These are phyloP conservation scores for Boletus tomentosulus DNA, from an alignment of 768 basidiomycete species.

Conservation along the genomic window DNA sequence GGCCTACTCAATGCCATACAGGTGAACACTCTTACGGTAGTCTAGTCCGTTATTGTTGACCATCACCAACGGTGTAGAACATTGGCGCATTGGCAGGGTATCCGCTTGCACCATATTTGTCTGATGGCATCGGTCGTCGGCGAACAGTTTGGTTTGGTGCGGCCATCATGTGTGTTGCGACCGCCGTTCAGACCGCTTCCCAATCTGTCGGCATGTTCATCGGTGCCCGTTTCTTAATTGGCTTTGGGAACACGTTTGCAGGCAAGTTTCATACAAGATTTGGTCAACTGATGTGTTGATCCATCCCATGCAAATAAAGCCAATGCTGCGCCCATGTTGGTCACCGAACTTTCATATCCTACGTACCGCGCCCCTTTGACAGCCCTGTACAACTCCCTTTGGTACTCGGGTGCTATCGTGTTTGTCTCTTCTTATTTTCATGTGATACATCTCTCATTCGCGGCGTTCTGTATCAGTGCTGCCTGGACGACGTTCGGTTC, in stretches of 20 bases:
- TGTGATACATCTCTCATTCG: not conserved
- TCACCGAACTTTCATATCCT: constrained; percentile 81
- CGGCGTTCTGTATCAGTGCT: constrained; percentile 37
- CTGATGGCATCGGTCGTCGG: constrained; percentile 69
- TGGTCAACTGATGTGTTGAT: not conserved
- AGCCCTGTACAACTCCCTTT: constrained; percentile 75
- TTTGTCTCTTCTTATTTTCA: constrained; percentile 27
- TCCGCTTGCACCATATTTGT: constrained; percentile 66
- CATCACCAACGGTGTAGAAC: constrained; percentile 40
- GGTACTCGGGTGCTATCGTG: constrained; percentile 82
- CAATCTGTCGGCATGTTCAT: constrained; percentile 75
- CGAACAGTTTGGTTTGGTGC: constrained; percentile 65
- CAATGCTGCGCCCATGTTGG: constrained; percentile 75
- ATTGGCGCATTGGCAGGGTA: constrained; percentile 68
- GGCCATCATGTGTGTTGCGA: constrained; percentile 61
- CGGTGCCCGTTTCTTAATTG: constrained; percentile 73
- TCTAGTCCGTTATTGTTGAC: not conserved
- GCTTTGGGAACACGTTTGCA: constrained; percentile 72
- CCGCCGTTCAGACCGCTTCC: constrained; percentile 64
- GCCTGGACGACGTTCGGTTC: constrained; percentile 82
- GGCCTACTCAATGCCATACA: constrained; percentile 74
- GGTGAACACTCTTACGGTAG: constrained; percentile 28
- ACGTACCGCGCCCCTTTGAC: constrained; percentile 75
- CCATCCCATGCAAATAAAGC: constrained; percentile 35
- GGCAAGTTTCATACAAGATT: constrained; percentile 30